Evolutionary conservation across 169 alveolate genomes (phyloP), one percentile per base, ranked within the genome.

Genomic region (Plasmodium cynomolgi): DNA sequence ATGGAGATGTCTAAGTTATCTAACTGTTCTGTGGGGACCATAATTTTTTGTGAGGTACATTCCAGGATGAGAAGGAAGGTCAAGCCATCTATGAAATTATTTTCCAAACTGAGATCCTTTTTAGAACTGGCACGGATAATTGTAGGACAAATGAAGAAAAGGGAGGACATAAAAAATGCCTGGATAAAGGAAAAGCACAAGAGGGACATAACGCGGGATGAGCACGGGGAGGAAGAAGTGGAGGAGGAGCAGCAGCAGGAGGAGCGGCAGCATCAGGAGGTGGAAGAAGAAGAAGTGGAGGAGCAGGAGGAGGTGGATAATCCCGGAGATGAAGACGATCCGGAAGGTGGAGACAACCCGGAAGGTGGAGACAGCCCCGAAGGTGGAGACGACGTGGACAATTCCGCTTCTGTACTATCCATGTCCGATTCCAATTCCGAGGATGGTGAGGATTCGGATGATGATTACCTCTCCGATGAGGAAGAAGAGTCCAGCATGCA

Each of bases 61-160:
- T 90, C 94, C 17, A 90, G 50, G 50, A 79, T 80, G 13, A 39
- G 94, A 73, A 90, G 94, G 74, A 71, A 39, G 37, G 84, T 54
- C 11, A 90, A 79, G 47, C 91, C 94, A 7, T 90, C 94, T 1
- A 41, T 90, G 0, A 58, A 90, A 90, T 54, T 90, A 17, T 90
- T 90, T 90, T 81, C 94, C 6, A 90, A 90, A 11, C 34, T 90
- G 37, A 80, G 94, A 31, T 90, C 94, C 4, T 90, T 90, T 8
- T 34, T 90, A 33, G 94, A 90, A 26, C 79, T 90, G 4, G 94
- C 94, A 20, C 81, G 83, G 41, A 90, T 90, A 39, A 81, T 90
- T 11, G 90, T 90, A 44, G 83, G 83, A 17, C 94, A 90, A 26
- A 81, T 90, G 79, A 90, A 90, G 50, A 90, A 90, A 68, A 90